Conservation (phyloP, 306 rosid genomes). For the Begonia loranthoides region DNA sequence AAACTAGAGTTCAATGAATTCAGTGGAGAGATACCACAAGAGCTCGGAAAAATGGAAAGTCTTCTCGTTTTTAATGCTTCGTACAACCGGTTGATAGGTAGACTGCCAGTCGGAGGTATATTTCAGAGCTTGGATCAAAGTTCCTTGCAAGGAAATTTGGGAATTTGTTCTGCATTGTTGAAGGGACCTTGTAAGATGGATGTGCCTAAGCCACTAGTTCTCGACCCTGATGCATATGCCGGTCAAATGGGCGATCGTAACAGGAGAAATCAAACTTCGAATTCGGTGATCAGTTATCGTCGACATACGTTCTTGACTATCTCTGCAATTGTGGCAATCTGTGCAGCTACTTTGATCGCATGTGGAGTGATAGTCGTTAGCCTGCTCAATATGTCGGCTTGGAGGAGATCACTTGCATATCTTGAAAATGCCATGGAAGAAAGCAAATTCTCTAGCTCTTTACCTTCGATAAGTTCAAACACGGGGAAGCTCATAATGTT, state of each 20-base stretch:
- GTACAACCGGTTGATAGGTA: constrained; percentile 66
- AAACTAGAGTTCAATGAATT: constrained; percentile 65
- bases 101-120: constrained; percentile 59
- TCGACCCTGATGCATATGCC: constrained; percentile 64
- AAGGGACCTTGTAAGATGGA: constrained; percentile 85
- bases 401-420: constrained; percentile 47
- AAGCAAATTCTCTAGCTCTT: constrained; percentile 79
- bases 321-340: constrained; percentile 69
- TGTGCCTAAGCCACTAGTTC: constrained; percentile 83
- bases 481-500: constrained; percentile 70
- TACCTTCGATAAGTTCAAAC: constrained; percentile 44
- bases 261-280: constrained; percentile 5
- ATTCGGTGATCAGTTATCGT: constrained; percentile 7
- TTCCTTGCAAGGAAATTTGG: constrained; percentile 73
- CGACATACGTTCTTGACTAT: constrained; percentile 63
- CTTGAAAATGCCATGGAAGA: constrained; percentile 63
- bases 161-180: constrained; percentile 75
- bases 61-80: constrained; percentile 83
- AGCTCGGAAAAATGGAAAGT: constrained; percentile 60
- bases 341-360: constrained; percentile 51
- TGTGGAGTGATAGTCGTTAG: constrained; percentile 60
- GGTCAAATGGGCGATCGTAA: constrained; percentile 28
- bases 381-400: constrained; percentile 55
- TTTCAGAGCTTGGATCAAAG: constrained; percentile 75
- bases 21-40: constrained; percentile 85